Conservation (phyloP, 2,329 filamentous ascomycete species). For the Apiospora rasikravindrae region DNA sequence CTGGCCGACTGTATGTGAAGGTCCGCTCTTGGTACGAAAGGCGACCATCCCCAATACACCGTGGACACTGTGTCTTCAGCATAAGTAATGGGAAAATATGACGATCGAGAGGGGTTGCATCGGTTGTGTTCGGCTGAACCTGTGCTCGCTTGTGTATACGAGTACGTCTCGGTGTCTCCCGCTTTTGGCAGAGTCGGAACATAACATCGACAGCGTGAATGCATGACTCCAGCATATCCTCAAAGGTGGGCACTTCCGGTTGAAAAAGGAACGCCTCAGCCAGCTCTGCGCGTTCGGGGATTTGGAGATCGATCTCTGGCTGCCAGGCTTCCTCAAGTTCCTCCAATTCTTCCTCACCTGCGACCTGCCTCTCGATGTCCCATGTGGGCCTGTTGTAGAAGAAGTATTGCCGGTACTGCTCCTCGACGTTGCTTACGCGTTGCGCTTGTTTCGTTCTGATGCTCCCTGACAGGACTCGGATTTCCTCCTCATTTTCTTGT, state of each 20-base stretch:
- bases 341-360: constrained; percentile 25
- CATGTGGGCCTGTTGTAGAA: constrained; percentile 34
- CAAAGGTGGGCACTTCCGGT: constrained; percentile 24
- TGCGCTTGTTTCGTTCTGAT: constrained; percentile 32
- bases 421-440: constrained; percentile 27
- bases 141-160: constrained; percentile 15
- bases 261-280: constrained; percentile 27
- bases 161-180: constrained; percentile 23
- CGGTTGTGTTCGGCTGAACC: constrained; percentile 5
- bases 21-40: constrained; percentile 25
- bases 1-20: constrained; percentile 26
- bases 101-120: constrained; percentile 22
- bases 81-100: constrained; percentile 29
- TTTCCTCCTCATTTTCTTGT: constrained; percentile 30
- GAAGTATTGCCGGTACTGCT: constrained; percentile 35
- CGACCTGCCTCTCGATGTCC: constrained; percentile 36
- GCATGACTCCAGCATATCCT: constrained; percentile 22
- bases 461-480: constrained; percentile 30
- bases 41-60: constrained; percentile 28
- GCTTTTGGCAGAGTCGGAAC: constrained; percentile 22
- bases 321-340: constrained; percentile 26
- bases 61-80: constrained; percentile 27
- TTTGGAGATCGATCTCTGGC: constrained; percentile 25
- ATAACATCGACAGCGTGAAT: constrained; percentile 26
- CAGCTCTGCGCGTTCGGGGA: constrained; percentile 27